A percentile compares a stretch with the other conserved stretches of the same genome.
Conservation (phyloP, 805 yeast species). For the Pichia exigua region DNA sequence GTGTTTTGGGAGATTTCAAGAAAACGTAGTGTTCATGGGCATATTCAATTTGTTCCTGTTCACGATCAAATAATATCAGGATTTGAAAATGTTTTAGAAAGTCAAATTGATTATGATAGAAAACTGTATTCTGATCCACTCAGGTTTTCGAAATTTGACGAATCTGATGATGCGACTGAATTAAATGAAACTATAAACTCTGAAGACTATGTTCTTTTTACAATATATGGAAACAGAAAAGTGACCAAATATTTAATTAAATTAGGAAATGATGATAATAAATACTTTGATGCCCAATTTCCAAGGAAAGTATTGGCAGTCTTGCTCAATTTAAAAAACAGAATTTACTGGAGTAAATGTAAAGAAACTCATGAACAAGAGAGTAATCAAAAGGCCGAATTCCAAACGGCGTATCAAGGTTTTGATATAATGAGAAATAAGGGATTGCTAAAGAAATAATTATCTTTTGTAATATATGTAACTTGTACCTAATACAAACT, state of each 20-base stretch:
- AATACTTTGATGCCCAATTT: conserved; percentile 62
- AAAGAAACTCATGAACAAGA: conserved; percentile 56
- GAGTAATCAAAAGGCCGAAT: conserved; percentile 49
- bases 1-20: conserved; percentile 68
- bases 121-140: conserved; percentile 37
- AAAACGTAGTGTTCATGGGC: conserved; percentile 60
- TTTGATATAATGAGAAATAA: background rate
- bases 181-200: conserved; percentile 22
- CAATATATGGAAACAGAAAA: conserved; percentile 15
- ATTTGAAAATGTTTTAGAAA: conserved; percentile 40
- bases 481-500: background rate
- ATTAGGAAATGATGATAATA: conserved; percentile 24
- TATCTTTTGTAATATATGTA: background rate
- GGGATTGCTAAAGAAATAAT: background rate
- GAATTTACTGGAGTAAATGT: conserved; percentile 74
- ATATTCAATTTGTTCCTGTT: conserved; percentile 71
- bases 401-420: conserved; percentile 44
- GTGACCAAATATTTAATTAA: conserved; percentile 21
- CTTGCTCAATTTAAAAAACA: conserved; percentile 49
- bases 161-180: conserved; percentile 15
- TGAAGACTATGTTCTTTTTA: conserved; percentile 7
- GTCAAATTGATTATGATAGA: conserved; percentile 38
- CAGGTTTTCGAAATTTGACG: conserved; percentile 31
- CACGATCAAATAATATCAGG: conserved; percentile 28
- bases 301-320: conserved; percentile 74